These are phyloP conservation scores for Pestalotiopsis sp. DNA, from an alignment of 2,329 filamentous ascomycete genomes.

Conservation along the genomic window DNA sequence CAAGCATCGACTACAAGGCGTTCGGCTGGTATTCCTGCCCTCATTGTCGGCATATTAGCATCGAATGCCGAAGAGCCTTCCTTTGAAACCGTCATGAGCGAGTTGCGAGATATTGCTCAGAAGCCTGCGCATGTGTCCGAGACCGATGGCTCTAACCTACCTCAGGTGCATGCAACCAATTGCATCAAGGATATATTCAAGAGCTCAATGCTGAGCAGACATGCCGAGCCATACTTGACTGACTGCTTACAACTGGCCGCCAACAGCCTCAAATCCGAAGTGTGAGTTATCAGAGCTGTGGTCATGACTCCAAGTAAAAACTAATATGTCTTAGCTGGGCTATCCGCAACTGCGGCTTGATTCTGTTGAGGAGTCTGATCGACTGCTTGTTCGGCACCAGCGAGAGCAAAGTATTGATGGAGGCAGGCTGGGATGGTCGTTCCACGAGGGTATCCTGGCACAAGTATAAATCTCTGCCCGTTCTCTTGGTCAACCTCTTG, in stretches of 20 bases:
- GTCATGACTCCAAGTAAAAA: neutral
- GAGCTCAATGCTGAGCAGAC: slow-evolving; percentile 72
- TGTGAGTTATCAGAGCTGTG: slow-evolving; percentile 50
- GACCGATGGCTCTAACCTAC: slow-evolving; percentile 68
- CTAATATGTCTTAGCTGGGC: slow-evolving; percentile 67
- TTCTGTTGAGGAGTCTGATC: slow-evolving; percentile 85
- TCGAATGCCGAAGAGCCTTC: slow-evolving; percentile 63
- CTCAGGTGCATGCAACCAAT: slow-evolving; percentile 94
- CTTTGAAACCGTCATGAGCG: slow-evolving; percentile 66
- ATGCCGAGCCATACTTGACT: slow-evolving; percentile 74
- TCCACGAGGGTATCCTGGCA: slow-evolving; percentile 70
- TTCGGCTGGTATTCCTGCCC: slow-evolving; percentile 87
- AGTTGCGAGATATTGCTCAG: slow-evolving; percentile 62
- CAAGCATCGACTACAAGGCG: slow-evolving; percentile 84
- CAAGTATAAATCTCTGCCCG: slow-evolving; percentile 67
- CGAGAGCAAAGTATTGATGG: slow-evolving; percentile 67
- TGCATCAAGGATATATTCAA: slow-evolving; percentile 92
- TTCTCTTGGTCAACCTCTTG: slow-evolving; percentile 66
- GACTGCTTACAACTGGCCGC: slow-evolving; percentile 79
- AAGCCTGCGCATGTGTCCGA: slow-evolving; percentile 55
- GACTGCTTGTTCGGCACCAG: slow-evolving; percentile 77
- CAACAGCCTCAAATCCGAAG: slow-evolving; percentile 74
- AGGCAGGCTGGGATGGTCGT: slow-evolving; percentile 65
- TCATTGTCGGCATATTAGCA: slow-evolving; percentile 80
- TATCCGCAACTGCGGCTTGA: slow-evolving; percentile 88